phyloP scores from a whole-genome alignment of 352 stramenopile species.

The Pelagophyceae sp. region DNA sequence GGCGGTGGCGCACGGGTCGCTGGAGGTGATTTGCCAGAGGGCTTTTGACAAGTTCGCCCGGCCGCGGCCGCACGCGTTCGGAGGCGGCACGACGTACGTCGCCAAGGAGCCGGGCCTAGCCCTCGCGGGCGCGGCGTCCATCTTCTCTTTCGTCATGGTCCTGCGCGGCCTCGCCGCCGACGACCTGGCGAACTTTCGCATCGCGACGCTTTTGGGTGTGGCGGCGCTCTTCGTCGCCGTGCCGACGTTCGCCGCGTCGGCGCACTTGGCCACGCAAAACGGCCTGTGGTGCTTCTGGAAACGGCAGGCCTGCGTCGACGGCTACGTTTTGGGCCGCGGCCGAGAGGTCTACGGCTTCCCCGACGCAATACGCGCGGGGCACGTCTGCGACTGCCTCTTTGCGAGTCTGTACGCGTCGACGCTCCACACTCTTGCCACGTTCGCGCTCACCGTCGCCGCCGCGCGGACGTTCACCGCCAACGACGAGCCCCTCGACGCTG shows the following conservation, averaged over 20 bases:
- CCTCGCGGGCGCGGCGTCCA: background rate
- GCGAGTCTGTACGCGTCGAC: background rate
- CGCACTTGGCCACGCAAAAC: background rate
- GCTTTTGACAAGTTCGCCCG: background rate
- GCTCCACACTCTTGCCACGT: background rate
- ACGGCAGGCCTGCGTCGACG: background rate
- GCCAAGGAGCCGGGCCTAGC: background rate
- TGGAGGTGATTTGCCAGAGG: background rate
- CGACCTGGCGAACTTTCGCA: background rate
- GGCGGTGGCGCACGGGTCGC: background rate
- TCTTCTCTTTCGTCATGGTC: background rate
- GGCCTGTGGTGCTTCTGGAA: background rate
- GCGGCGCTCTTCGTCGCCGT: conserved; percentile 4
- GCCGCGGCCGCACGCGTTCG: background rate
- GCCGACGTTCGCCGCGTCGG: background rate
- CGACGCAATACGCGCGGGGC: background rate
- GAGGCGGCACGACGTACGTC: background rate
- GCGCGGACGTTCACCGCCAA: background rate
- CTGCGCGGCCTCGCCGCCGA: background rate
- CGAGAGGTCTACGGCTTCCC: background rate
- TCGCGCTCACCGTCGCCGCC: background rate
- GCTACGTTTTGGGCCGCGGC: background rate
- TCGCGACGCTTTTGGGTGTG: background rate
- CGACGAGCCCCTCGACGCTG: background rate
- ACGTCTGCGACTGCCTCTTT: background rate